phyloP scores from a whole-genome alignment of 345 rosid genomes.

The Camelina sativa region DNA sequence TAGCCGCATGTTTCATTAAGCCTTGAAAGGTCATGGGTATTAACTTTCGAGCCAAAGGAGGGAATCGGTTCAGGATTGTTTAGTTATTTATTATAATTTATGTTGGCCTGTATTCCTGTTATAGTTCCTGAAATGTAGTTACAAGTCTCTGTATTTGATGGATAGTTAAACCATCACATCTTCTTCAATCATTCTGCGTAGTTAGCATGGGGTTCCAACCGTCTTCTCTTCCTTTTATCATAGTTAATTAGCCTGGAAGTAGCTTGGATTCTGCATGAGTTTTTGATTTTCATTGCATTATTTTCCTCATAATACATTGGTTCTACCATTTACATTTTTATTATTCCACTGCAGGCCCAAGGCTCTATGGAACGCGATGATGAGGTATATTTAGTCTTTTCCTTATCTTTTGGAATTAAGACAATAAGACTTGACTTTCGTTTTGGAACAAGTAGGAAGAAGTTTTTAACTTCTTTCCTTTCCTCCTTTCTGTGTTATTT shows the following conservation, averaged over 20 bases:
- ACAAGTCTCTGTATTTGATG: conserved; percentile 28
- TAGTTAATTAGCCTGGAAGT: conserved; percentile 25
- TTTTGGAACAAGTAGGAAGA: conserved; percentile 7
- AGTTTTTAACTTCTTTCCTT: not conserved
- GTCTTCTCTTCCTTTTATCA: conserved; percentile 24
- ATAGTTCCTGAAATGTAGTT: conserved; percentile 23
- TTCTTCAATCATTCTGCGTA: conserved; percentile 26
- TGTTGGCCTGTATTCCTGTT: not conserved
- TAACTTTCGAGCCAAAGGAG: conserved; percentile 10
- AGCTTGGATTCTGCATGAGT: conserved; percentile 17
- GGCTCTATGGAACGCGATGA: conserved; percentile 88
- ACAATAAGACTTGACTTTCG: not conserved
- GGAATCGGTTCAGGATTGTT: conserved; percentile 1
- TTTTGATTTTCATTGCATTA: conserved; percentile 10
- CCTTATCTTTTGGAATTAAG: not conserved
- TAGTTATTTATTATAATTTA: conserved; percentile 8
- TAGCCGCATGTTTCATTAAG: not conserved
- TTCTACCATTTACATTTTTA: conserved; percentile 11
- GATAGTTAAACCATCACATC: not conserved
- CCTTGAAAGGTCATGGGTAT: conserved; percentile 1
- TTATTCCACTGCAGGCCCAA: conserved; percentile 61
- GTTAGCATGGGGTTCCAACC: conserved; percentile 14
- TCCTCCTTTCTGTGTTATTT: conserved; percentile 18
- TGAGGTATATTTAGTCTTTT: conserved; percentile 61
- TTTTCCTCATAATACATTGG: conserved; percentile 21